A percentile compares a stretch with the other conserved stretches of the same genome.
Evolutionary conservation across 1,284 basidiomycete genomes (phyloP).

Genomic region (Pseudozyma hubeiensis): DNA sequence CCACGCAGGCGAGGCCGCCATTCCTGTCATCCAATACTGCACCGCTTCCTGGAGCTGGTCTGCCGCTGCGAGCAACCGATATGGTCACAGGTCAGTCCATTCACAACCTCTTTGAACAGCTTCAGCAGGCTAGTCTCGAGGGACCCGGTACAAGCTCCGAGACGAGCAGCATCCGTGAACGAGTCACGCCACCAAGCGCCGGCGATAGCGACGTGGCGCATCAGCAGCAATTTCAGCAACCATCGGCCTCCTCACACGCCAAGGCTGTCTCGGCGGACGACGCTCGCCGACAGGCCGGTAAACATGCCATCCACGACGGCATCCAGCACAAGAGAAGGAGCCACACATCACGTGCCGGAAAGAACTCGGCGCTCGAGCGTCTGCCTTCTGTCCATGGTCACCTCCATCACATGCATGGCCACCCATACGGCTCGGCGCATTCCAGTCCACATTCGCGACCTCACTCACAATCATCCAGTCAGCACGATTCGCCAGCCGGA

Average conservation of each 20-base stretch:
- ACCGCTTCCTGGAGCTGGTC: constrained; percentile 29
- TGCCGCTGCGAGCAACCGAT: constrained; percentile 29
- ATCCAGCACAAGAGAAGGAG: constrained; percentile 45
- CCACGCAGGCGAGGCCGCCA: constrained; percentile 25
- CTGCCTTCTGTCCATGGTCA: constrained; percentile 48
- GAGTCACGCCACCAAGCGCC: constrained; percentile 42
- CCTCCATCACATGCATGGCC: constrained; percentile 39
- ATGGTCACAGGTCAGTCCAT: constrained; percentile 48
- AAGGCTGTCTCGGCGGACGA: constrained; percentile 55
- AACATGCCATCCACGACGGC: constrained; percentile 34
- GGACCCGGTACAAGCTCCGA: constrained; percentile 31
- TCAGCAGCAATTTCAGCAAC: constrained; percentile 22
- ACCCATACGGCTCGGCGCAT: constrained; percentile 14
- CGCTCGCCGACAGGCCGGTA: constrained; percentile 43
- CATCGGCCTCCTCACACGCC: constrained; percentile 8
- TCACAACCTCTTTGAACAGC: constrained; percentile 46
- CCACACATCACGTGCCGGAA: constrained; percentile 43
- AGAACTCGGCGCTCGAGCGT: constrained; percentile 47
- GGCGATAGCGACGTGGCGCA: constrained; percentile 40
- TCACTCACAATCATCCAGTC: constrained; percentile 41
- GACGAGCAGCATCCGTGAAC: constrained; percentile 33
- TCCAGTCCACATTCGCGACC: constrained; percentile 27
- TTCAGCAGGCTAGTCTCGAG: constrained; percentile 41
- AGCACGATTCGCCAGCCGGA: constrained; percentile 36
- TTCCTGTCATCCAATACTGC: constrained; percentile 43